Percentiles rank a stretch among this genome's conserved stretches.
These are phyloP conservation scores for Luffa aegyptiaca DNA, from an alignment of 306 rosid species.

Conservation along the genomic window DNA sequence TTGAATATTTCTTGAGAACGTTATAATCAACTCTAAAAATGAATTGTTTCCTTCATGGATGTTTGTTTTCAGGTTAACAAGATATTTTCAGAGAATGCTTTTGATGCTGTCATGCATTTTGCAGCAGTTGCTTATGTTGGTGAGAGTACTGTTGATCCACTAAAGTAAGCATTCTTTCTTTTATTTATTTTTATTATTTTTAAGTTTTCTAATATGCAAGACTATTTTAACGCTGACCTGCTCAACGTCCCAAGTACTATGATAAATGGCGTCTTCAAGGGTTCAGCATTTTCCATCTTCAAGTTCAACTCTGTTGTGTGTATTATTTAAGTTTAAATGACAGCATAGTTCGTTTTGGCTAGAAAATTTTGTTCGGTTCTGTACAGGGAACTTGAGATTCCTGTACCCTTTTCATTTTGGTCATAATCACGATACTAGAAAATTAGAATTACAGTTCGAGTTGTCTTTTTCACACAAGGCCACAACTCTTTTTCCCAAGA, in stretches of 20 bases:
- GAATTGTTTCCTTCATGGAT: not conserved
- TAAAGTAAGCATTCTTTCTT: conserved; percentile 52
- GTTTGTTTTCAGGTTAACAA: conserved; percentile 51
- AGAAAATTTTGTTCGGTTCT: not conserved
- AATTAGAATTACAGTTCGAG: not conserved
- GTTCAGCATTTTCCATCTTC: not conserved
- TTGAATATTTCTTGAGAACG: not conserved
- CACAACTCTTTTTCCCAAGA: not conserved
- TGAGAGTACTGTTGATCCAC: conserved; percentile 92
- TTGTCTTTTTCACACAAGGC: not conserved
- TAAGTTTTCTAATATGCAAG: not conserved
- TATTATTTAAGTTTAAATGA: not conserved
- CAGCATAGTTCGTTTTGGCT: not conserved
- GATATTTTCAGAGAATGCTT: conserved; percentile 79
- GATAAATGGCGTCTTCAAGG: not conserved
- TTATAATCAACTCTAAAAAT: not conserved
- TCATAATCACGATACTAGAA: not conserved
- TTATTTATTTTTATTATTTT: too few relatives aligned
- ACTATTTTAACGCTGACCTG: not conserved
- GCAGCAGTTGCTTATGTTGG: conserved; percentile 99
- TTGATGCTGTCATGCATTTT: conserved; percentile 98
- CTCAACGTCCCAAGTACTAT: not conserved
- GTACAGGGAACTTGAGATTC: not conserved
- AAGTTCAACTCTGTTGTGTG: not conserved
- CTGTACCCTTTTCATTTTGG: not conserved